Conservation (phyloP, 2,329 filamentous ascomycete species). For the Alternaria conjuncta region DNA sequence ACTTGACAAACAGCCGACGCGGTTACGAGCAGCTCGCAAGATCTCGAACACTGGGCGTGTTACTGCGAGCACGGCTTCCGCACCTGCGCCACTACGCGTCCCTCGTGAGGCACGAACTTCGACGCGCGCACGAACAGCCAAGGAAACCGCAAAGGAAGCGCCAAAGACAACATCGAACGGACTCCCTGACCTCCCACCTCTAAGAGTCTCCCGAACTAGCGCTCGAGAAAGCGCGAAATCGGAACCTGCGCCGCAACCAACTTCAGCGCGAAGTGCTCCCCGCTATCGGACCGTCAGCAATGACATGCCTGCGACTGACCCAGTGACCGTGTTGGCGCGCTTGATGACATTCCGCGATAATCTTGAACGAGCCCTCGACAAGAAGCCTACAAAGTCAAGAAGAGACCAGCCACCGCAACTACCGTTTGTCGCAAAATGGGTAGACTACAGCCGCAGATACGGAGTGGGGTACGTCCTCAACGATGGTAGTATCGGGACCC, state of each 20-base stretch:
- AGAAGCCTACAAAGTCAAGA: conserved; percentile 42
- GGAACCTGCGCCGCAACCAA: conserved; percentile 25
- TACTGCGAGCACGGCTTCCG: conserved; percentile 38
- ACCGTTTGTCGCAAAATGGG: conserved; percentile 75
- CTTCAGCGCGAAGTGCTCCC: conserved; percentile 25
- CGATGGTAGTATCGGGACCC: conserved; percentile 78
- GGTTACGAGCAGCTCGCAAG: conserved; percentile 44
- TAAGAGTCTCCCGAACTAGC: conserved; percentile 29
- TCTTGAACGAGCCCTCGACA: conserved; percentile 52
- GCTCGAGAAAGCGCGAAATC: conserved; percentile 26
- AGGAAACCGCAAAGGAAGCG: conserved; percentile 28
- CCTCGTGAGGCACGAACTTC: conserved; percentile 36
- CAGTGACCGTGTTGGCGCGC: conserved; percentile 53
- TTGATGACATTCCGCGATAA: conserved; percentile 55
- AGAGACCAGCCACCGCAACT: conserved; percentile 60
- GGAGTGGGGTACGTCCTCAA: conserved; percentile 84
- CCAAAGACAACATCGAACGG: conserved; percentile 32
- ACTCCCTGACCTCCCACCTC: conserved; percentile 32
- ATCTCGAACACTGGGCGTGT: conserved; percentile 43
- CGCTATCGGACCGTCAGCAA: conserved; percentile 32
- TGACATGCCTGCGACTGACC: conserved; percentile 51
- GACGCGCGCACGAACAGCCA: conserved; percentile 34
- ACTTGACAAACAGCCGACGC: conserved; percentile 46
- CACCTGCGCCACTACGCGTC: conserved; percentile 36
- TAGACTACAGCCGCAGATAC: conserved; percentile 88